Percentiles rank a stretch among this genome's conserved stretches.
Conservation (phyloP, 1,284 basidiomycete species). For the Heimioporus punctisporus region DNA sequence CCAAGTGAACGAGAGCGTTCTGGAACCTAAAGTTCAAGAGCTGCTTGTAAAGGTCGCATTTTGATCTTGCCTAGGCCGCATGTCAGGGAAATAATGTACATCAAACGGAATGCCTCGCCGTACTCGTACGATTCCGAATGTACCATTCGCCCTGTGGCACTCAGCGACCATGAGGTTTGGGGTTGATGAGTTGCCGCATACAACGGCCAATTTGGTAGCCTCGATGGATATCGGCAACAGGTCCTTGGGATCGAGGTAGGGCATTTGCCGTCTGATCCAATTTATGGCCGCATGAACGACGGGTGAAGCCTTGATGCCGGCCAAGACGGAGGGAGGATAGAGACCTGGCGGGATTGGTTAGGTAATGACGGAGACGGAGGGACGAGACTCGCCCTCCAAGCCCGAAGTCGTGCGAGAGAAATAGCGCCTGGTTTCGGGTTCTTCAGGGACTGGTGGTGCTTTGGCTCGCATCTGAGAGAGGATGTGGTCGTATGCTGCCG, state of each 20-base stretch:
- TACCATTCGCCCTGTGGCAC: slow-evolving; percentile 74
- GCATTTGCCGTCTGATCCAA: slow-evolving; percentile 64
- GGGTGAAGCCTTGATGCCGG: slow-evolving; percentile 42
- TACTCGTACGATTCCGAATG: slow-evolving; percentile 78
- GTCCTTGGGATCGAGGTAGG: slow-evolving; percentile 75
- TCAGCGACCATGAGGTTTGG: slow-evolving; percentile 81
- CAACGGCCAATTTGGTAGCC: slow-evolving; percentile 74
- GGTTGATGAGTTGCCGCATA: slow-evolving; percentile 84
- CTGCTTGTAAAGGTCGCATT: slow-evolving; percentile 82
- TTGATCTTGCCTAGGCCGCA: slow-evolving; percentile 67
- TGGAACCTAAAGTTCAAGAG: slow-evolving; percentile 72
- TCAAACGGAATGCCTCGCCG: slow-evolving; percentile 22
- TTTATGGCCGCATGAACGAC: slow-evolving; percentile 45
- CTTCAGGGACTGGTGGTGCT: slow-evolving; percentile 30
- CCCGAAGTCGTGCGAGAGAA: slow-evolving; percentile 28
- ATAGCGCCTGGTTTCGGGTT: slow-evolving; percentile 15
- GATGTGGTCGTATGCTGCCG: slow-evolving; percentile 86
- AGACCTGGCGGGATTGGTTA: slow-evolving; percentile 21
- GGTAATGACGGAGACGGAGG: slow-evolving; percentile 17
- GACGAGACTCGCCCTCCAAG: slow-evolving; percentile 24
- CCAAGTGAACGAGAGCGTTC: slow-evolving; percentile 63
- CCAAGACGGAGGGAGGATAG: slow-evolving; percentile 34
- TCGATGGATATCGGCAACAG: slow-evolving; percentile 81
- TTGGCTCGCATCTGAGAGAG: slow-evolving; percentile 68
- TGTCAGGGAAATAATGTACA: slow-evolving; percentile 8